Evolutionary conservation across 768 basidiomycete genomes (phyloP), one percentile per base, ranked within the genome.

Genomic region (Rubroboletus pulcherrimus): DNA sequence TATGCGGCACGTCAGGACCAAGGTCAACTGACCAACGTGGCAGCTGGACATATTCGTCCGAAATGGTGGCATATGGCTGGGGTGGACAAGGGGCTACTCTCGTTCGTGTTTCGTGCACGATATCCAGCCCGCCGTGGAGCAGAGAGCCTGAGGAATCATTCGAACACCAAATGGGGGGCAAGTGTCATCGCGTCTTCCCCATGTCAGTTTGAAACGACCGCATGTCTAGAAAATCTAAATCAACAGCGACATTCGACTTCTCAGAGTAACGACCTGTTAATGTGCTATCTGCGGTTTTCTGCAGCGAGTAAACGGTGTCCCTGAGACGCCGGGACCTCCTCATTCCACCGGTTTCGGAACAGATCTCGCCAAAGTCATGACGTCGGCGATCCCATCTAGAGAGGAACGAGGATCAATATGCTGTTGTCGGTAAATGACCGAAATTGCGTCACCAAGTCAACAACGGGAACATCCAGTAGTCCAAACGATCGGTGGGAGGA

Each of bases 371-470:
- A n/a, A 42, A 38, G 60, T 48, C 60, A 53, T 53, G 48, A 50
- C 57, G 51, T 57, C 49, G 58, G 64, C 51, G 53, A 61, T 66
- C 55, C 46, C 40, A 62, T 54, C 54, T 57, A 39, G 49, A 49
- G 39, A 37, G 54, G 48, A 55, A 51, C 38, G 51, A 62, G 46
- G 53, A 51, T 43, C 57, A 45, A 53, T 55, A 33, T 38, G 35
- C 40, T 60, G 52, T 38, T 51, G 48, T 55, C 52, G 37, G 47
- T 57, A 59, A 59, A 65, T 56, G 63, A 46, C 60, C 59, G 58
- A 60, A 48, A 57, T 64, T 63, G 60, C 65, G 60, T 66, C 66
- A 67, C 54, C 34, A 51, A 14, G 54, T 46, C 60, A 60, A 53
- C 54, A 59, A 54, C 37, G 41, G 54, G 44, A 49, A 57, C 40